Conservation (phyloP, 2,329 filamentous ascomycete species). For the Cladosporium sp. region DNA sequence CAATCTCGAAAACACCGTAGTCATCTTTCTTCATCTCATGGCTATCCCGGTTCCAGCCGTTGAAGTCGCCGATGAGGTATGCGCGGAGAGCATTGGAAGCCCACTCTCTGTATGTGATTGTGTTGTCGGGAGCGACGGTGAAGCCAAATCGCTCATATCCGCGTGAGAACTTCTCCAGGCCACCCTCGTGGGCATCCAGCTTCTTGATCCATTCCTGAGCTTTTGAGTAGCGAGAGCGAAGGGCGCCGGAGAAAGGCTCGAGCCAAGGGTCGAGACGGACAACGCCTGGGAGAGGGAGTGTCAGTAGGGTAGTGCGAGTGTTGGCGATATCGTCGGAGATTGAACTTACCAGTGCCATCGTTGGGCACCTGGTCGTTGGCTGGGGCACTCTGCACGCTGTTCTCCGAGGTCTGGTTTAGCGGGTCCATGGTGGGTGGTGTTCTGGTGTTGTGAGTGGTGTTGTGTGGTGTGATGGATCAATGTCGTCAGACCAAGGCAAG, state of each 20-base stretch:
- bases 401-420: slow-evolving; percentile 43
- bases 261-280: slow-evolving; percentile 86
- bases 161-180: slow-evolving; percentile 85
- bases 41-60: slow-evolving; percentile 79
- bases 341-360: slow-evolving; percentile 65
- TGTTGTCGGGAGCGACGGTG: slow-evolving; percentile 74
- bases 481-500: no score
- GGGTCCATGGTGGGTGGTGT: slow-evolving; percentile 27
- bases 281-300: slow-evolving; percentile 58
- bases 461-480: no score
- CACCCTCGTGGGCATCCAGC: slow-evolving; percentile 80
- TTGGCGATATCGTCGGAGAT: background rate
- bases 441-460: background rate
- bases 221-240: slow-evolving; percentile 72
- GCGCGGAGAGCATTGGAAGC: slow-evolving; percentile 84
- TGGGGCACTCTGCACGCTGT: slow-evolving; percentile 42
- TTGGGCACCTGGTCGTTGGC: slow-evolving; percentile 53
- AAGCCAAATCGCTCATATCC: slow-evolving; percentile 85
- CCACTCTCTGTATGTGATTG: slow-evolving; percentile 93
- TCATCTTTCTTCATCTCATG: slow-evolving; percentile 83
- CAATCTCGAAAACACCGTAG: slow-evolving; percentile 85
- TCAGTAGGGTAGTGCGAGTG: slow-evolving; percentile 16
- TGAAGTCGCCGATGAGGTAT: slow-evolving; percentile 91
- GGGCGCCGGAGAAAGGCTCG: slow-evolving; percentile 71
- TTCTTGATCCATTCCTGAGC: slow-evolving; percentile 82